Base-by-base conservation (phyloP, 1,139 yeast species). In the Kodamaea sp. region DNA sequence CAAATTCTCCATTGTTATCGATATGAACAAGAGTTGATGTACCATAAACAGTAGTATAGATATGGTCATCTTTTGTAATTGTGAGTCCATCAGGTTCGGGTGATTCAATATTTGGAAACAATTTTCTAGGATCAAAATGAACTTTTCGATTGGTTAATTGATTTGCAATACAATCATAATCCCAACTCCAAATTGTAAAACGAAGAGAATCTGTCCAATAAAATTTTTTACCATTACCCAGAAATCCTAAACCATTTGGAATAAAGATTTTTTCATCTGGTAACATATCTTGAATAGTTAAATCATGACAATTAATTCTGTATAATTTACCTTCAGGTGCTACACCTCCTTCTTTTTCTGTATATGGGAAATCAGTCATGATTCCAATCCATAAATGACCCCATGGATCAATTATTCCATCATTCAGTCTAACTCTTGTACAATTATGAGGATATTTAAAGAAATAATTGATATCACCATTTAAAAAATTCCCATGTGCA, bases 71-170 rank as follows among this genome's bases (percentile, higher is more conserved):
- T 7, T 62, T 60, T 36, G 86, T 79, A 46, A 84, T 64, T 15
- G 81, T 70, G 49, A 85, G 70, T 27, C 97, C 97, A 59, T 90
- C 97, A 0, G 97, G 96, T 53, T 79, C 92, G 2, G 83, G 70
- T 25, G 43, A 63, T 46, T 36, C 53, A 42, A 57, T 46, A 1
- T 54, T 60, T 7, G 62, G 57, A 38, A 62, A 62, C 2, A 63
- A 46, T 10, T 65, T 62, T 31, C 60, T 61, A 27, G 74, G 52
- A 31, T 73, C 63, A 33, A 81, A 63, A 47, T 72, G 73, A 20
- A 60, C 55, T 11, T 56, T 43, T 39, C 73, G 71, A 53, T 79
- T 73, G 27, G 70, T 47, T 34, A 81, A 57, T 11, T 54, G 55
- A 32, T 79, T 79, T 3, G 72, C 60, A 10, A 55, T 62, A 29